Base-by-base conservation (phyloP, 768 basidiomycete species). In the Amanita pallidorosea region DNA sequence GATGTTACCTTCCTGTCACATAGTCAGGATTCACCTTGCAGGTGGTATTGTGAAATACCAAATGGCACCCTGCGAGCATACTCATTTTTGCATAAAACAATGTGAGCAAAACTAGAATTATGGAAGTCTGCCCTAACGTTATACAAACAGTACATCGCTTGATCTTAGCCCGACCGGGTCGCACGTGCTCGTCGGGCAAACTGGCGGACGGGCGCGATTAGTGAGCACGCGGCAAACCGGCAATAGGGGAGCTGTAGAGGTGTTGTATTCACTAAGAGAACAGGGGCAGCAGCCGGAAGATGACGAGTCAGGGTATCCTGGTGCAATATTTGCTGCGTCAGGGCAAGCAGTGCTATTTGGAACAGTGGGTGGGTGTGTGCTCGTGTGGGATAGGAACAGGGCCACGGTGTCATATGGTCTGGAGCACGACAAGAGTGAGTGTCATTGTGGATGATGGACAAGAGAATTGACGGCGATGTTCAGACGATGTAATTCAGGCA, bases 1-100 rank as follows among this genome's bases (percentile, higher is more conserved):
- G 9, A 27, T 36, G 7, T 40, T 41, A 40, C 22, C 49, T 25
- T 42, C 37, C 34, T 8, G 27, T 37, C 45, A 44, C 29, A 31
- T 42, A 4, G 2, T 5, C 8, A 45, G 34, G n/a, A 52, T 46
- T 52, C 33, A 18, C 23, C 53, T 36, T 51, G 23, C 51, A 84
- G 82, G 54, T 85, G 84, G 83, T 74, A 80, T 60, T 83, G 78
- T 56, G 77, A 79, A 58, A 67, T 85, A 53, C 80, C 81, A 0
- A 82, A 83, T 55, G 83, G 83, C 23, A 83, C 76, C 11, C 64
- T 82, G 41, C 74, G 77, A 4, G 80, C 77, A 9, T 77, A 77
- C 51, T 67, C 74, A 5, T 82, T 83, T 57, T 67, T 84, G 54
- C 70, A 75, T 61, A 65, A 73, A 40, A 75, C 71, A 63, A 76